Percentiles rank a stretch among this genome's conserved stretches.
These are phyloP conservation scores for Neophaeococcomyces aloes DNA, from an alignment of 2,329 filamentous ascomycete genomes.

Conservation along the genomic window DNA sequence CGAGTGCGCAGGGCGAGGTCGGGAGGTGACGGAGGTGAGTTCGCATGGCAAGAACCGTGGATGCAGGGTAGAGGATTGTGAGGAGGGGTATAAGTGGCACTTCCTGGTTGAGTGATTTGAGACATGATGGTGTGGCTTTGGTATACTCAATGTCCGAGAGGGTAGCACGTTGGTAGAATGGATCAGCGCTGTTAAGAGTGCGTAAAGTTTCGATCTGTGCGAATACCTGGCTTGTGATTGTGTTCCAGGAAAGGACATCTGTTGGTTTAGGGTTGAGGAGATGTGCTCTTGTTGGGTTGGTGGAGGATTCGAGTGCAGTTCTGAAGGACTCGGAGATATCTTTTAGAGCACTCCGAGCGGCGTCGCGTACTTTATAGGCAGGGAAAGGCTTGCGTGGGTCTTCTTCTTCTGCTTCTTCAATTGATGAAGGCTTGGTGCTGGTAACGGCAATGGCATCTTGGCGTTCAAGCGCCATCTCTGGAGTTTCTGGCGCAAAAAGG, in stretches of 20 bases:
- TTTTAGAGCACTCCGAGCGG: too few species aligned
- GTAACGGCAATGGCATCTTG: too few species aligned
- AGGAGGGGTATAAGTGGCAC: constrained; percentile 27
- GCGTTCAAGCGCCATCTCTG: not conserved
- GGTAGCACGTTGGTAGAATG: not conserved
- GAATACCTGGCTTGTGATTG: too few species aligned
- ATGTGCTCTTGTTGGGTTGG: too few species aligned
- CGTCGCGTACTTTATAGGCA: too few species aligned
- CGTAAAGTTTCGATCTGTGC: too few species aligned
- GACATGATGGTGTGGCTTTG: constrained; percentile 1
- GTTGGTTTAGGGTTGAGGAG: too few species aligned
- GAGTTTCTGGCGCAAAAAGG: constrained; percentile 1
- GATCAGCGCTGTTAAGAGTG: too few species aligned
- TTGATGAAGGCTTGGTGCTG: not conserved
- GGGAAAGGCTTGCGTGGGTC: too few species aligned
- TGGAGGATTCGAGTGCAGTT: too few species aligned
- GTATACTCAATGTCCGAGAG: not conserved
- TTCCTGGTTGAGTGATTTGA: constrained; percentile 25
- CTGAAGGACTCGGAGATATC: too few species aligned
- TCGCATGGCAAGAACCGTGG: constrained; percentile 32
- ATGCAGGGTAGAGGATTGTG: constrained; percentile 31
- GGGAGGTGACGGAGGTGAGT: constrained; percentile 32
- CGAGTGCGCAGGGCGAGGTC: constrained; percentile 29
- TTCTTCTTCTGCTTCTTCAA: not conserved
- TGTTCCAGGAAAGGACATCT: too few species aligned